Conservation (phyloP, 768 basidiomycete species). For the Phaffia tasmanica region DNA sequence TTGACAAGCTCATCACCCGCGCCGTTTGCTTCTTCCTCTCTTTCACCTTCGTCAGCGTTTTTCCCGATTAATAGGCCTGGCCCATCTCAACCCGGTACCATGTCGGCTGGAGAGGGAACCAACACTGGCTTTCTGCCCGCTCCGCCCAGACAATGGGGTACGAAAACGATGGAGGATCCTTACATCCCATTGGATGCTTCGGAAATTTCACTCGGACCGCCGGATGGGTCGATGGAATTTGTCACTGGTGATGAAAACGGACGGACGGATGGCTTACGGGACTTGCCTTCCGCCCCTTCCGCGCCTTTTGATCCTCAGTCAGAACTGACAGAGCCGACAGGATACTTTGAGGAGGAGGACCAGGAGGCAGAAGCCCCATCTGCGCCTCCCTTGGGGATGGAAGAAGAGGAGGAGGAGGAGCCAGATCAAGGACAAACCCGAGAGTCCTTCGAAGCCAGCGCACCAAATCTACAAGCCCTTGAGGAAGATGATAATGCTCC, state of each 20-base stretch:
- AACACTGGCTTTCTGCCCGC: neutral
- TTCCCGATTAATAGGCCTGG: neutral
- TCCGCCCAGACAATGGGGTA: slow-evolving; percentile 2
- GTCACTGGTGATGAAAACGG: neutral
- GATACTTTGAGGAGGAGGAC: neutral
- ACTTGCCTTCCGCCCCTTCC: neutral
- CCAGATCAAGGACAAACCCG: neutral
- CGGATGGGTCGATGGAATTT: neutral
- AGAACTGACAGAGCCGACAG: neutral
- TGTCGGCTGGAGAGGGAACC: neutral
- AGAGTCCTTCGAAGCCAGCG: neutral
- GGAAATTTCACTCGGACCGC: neutral
- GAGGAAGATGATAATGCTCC: too few relatives aligned
- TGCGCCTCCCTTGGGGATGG: neutral
- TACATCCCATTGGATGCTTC: neutral
- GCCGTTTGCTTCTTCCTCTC: neutral
- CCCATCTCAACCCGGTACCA: neutral
- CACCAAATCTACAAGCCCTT: too few relatives aligned
- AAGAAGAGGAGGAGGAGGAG: neutral
- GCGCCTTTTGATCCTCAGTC: neutral
- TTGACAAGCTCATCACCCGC: neutral
- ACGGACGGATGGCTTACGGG: neutral
- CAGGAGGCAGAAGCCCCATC: slow-evolving; percentile 1
- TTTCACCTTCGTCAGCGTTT: neutral
- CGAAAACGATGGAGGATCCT: slow-evolving; percentile 7